Conservation (phyloP, 1,284 basidiomycete genomes). For the Moesziomyces parantarcticus region DNA sequence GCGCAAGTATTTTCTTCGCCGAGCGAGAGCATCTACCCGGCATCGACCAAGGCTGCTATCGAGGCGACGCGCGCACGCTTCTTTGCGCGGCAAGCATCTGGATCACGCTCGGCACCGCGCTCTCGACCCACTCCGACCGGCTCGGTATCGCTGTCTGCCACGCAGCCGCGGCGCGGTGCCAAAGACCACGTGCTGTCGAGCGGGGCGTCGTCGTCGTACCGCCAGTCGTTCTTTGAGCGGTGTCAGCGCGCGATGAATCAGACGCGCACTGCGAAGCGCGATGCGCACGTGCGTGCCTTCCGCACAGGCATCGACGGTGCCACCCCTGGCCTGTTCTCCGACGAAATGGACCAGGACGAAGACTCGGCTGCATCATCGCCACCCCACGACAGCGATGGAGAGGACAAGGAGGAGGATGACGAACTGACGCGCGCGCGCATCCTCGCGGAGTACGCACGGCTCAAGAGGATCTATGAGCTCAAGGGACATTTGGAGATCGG, state of each 20-base stretch:
- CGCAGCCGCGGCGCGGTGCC: not conserved
- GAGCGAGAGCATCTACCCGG: conserved; percentile 19
- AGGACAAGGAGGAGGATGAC: conserved; percentile 35
- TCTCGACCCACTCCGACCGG: conserved; percentile 14
- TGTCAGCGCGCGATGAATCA: conserved; percentile 35
- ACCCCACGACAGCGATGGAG: not conserved
- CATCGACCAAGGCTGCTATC: conserved; percentile 29
- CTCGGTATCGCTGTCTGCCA: conserved; percentile 8
- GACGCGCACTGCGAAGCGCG: not conserved
- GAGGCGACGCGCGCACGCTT: conserved; percentile 29
- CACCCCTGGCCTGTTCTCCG: conserved; percentile 17
- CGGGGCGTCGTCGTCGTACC: conserved; percentile 12
- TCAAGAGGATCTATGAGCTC: conserved; percentile 43
- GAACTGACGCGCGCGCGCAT: conserved; percentile 38
- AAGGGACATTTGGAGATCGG: conserved; percentile 45
- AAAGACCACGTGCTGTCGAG: conserved; percentile 14
- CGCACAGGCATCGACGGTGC: conserved; percentile 19
- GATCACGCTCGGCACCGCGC: conserved; percentile 2
- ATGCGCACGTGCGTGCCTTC: conserved; percentile 3
- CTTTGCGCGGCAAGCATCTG: conserved; percentile 22
- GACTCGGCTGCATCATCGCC: not conserved
- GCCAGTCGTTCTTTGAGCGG: conserved; percentile 35
- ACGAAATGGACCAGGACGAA: conserved; percentile 28
- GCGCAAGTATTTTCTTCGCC: conserved; percentile 34
- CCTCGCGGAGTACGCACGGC: conserved; percentile 38